Evolutionary conservation across 2,329 filamentous ascomycete genomes (phyloP), one percentile per base, ranked within the genome.

Genomic region (Fusarium bactridioides): DNA sequence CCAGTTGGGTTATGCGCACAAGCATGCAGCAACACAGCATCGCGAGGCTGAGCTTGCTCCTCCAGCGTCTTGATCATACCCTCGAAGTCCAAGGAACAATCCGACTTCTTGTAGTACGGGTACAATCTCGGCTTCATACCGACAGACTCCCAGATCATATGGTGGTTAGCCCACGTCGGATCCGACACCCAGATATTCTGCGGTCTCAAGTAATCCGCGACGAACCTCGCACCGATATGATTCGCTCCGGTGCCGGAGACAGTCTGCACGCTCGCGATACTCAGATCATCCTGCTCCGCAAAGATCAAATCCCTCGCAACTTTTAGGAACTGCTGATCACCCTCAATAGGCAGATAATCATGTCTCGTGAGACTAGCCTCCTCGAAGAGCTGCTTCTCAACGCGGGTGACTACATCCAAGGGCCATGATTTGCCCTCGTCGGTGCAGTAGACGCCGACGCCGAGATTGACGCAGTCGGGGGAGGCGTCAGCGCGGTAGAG

Each of bases 1-100:
- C 96, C 96, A 1, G 96, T 99, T 29, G 96, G 96, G 86, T 99
- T 99, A 86, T 98, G 96, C 33, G 96, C 96, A 81, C 96, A 98
- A 65, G 94, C 93, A 83, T 98, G 96, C 23, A 98, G 88, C 50
- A 98, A 87, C 80, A 98, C 91, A 81, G 98, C 90, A 80, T 93
- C 95, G 75, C 90, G 90, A 43, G 92, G 87, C 12, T 93, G 92
- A 9, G 95, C 94, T 2, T 75, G 54, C 33, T 86, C 83, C 70
- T 89, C 82, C 44, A 98, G 85, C 16, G 92, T 84, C 48, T 84
- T 81, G 80, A 94, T 90, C 93, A 98, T 95, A 83, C 94, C 95
- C 65, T 92, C 90, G 79, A 97, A 95, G 83, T 98, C 94, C 57
- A 99, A 90, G 54, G 94, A 94, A 80, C 93, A 95, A 71, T 94